phyloP scores from a whole-genome alignment of 2,329 filamentous ascomycete species.

The Fusarium sp. region DNA sequence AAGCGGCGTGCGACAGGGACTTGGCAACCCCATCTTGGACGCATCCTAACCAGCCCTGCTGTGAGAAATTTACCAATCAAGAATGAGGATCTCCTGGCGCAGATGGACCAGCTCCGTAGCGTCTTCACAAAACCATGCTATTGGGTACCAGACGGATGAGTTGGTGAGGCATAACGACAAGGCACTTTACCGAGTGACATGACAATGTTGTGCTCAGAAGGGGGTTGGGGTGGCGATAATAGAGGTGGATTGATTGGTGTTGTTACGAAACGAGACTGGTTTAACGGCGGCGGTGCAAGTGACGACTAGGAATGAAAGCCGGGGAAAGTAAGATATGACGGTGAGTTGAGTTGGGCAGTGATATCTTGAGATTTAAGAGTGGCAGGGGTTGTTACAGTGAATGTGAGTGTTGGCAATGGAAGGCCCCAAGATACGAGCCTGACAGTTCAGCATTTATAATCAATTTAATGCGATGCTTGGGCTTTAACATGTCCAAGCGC shows the following conservation, averaged over 20 bases:
- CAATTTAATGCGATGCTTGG: slow-evolving; percentile 24
- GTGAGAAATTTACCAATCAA: slow-evolving; percentile 29
- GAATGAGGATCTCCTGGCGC: slow-evolving; percentile 3
- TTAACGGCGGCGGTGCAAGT: slow-evolving; percentile 23
- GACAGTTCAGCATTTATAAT: slow-evolving; percentile 17
- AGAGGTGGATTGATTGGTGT: slow-evolving; percentile 14
- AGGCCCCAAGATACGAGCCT: slow-evolving; percentile 5
- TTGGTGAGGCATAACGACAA: slow-evolving; percentile 29
- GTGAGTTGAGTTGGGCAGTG: slow-evolving; percentile 37
- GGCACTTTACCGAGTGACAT: slow-evolving; percentile 22
- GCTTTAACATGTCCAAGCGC: background rate
- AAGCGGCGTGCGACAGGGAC: slow-evolving; percentile 39
- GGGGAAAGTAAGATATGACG: slow-evolving; percentile 25
- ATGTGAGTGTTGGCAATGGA: slow-evolving; percentile 11
- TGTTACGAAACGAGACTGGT: slow-evolving; percentile 11
- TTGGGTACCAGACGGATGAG: slow-evolving; percentile 35
- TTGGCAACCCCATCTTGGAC: slow-evolving; percentile 35
- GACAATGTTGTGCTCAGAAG: slow-evolving; percentile 25
- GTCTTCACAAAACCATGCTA: slow-evolving; percentile 38
- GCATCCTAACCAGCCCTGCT: slow-evolving; percentile 10
- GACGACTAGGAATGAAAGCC: slow-evolving; percentile 22
- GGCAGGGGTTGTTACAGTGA: slow-evolving; percentile 10
- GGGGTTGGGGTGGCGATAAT: slow-evolving; percentile 39
- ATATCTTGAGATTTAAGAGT: slow-evolving; percentile 6
- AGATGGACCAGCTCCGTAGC: slow-evolving; percentile 29